Base-by-base conservation (phyloP, 768 basidiomycete species). In the Lactarius sp. region DNA sequence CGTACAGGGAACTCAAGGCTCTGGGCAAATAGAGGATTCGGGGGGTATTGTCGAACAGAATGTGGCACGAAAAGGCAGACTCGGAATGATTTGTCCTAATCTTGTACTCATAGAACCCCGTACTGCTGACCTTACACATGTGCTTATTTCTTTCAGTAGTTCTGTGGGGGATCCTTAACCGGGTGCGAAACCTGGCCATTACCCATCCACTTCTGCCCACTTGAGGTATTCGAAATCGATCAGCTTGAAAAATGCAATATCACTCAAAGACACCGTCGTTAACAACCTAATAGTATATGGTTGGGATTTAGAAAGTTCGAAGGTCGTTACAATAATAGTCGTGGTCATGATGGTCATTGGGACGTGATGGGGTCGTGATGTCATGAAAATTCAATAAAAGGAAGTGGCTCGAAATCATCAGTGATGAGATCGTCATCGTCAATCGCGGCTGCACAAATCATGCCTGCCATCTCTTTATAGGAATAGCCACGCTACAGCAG, bases 1-100 rank as follows among this genome's bases (percentile, higher is more conserved):
- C 69, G 14, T 71, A 73, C 61, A 36, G 68, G 20, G 61, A 64
- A 22, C 56, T 73, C 52, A 59, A 66, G 44, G 52, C 33, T 4
- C 33, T n/a, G 36, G 64, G 55, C 37, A 44, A 31, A 41, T 58
- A 49, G 36, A 27, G 49, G 47, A 27, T 9, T 27, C 16, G 8
- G 33, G 27, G 33, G 7, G 14, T 31, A 55, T 16, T 18, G 52
- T 34, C 18, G 36, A 14, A 36, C n/a, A 9, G 33, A 37, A 36
- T 27, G 3, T 22, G 22, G 46, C 13, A 47, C 44, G 2, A 18
- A 34, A 8, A 14, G 12, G 47, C 2, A 27, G 22, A 27, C 22
- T 27, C 22, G 22, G 47, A 13, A 13, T 8, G 4, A 27, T 22
- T n/a, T 49, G 27, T 16, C 27, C 12, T 49, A 49, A 20, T 49